Evolutionary conservation across 768 basidiomycete species (phyloP).

Genomic region (Phaeolepiota aurea): DNA sequence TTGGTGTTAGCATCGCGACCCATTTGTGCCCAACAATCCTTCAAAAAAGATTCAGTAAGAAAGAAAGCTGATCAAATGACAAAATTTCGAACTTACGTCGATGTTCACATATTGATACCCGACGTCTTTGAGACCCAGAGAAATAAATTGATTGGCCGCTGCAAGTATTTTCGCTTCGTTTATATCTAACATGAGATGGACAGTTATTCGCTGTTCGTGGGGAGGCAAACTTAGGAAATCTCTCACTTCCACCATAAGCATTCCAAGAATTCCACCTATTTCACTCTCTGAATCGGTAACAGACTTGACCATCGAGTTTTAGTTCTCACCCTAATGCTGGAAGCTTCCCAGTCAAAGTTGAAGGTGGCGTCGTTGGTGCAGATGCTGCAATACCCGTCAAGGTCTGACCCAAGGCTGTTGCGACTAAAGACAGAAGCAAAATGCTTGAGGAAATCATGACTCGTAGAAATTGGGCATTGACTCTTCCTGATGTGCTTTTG

Average conservation of each 20-base stretch:
- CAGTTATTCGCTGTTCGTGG: background rate
- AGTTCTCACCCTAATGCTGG: slow-evolving; percentile 42
- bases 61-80: background rate
- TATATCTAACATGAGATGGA: slow-evolving; percentile 22
- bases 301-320: too few relatives aligned
- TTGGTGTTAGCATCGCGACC: slow-evolving; percentile 30
- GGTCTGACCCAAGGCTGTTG: too few relatives aligned
- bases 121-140: slow-evolving; percentile 36
- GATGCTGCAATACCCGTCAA: slow-evolving; percentile 21
- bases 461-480: too few relatives aligned
- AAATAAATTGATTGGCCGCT: slow-evolving; percentile 37
- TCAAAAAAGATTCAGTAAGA: background rate
- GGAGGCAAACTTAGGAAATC: background rate
- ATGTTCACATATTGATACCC: slow-evolving; percentile 47
- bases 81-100: slow-evolving; percentile 24
- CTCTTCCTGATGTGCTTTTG: slow-evolving; percentile 9
- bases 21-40: slow-evolving; percentile 44
- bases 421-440: too few relatives aligned
- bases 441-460: too few relatives aligned
- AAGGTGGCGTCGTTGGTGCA: slow-evolving; percentile 32
- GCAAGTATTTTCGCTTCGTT: slow-evolving; percentile 34
- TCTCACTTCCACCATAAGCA: slow-evolving; percentile 28
- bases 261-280: slow-evolving; percentile 49
- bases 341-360: slow-evolving; percentile 28
- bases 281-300: too few relatives aligned